These are phyloP conservation scores for Phylloporus rhodoxanthus DNA, from an alignment of 768 basidiomycete species.

Conservation along the genomic window DNA sequence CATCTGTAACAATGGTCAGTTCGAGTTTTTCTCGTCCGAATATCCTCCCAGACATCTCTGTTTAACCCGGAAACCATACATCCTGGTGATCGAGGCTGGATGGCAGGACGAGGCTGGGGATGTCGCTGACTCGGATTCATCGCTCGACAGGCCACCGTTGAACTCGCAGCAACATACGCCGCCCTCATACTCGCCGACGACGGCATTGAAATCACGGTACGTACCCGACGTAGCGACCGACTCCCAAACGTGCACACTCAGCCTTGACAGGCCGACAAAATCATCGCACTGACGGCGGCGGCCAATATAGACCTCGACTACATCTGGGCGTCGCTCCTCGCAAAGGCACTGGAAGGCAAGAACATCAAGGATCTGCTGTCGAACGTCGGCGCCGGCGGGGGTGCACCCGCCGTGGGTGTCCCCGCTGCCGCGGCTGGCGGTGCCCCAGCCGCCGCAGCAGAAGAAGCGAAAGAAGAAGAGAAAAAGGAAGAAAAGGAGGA, in stretches of 20 bases:
- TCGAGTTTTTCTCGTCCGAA: not conserved
- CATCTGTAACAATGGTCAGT: conserved; percentile 25
- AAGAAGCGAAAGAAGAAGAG: conserved; percentile 72
- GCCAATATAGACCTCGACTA: conserved; percentile 86
- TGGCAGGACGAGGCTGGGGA: conserved; percentile 9
- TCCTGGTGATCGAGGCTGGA: conserved; percentile 14
- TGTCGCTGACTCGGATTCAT: conserved; percentile 14
- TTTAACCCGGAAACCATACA: not conserved
- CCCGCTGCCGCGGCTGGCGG: conserved; percentile 48
- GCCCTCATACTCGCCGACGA: conserved; percentile 98
- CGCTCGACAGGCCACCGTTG: conserved; percentile 44
- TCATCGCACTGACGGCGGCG: conserved; percentile 74
- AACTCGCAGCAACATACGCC: conserved; percentile 94
- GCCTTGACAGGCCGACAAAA: conserved; percentile 75
- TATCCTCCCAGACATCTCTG: not conserved
- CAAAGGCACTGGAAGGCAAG: conserved; percentile 97
- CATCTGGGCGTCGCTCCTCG: conserved; percentile 96
- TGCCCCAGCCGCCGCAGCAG: conserved; percentile 60
- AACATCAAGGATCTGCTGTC: conserved; percentile 93
- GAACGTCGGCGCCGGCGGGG: conserved; percentile 92
- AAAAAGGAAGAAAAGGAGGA: conserved; percentile 88
- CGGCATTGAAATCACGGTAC: conserved; percentile 91
- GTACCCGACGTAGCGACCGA: conserved; percentile 29
- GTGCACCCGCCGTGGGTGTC: conserved; percentile 65
- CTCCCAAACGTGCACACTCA: not conserved